These are phyloP conservation scores for Erodium trifolium DNA, from an alignment of 441 rosid species.

Conservation along the genomic window DNA sequence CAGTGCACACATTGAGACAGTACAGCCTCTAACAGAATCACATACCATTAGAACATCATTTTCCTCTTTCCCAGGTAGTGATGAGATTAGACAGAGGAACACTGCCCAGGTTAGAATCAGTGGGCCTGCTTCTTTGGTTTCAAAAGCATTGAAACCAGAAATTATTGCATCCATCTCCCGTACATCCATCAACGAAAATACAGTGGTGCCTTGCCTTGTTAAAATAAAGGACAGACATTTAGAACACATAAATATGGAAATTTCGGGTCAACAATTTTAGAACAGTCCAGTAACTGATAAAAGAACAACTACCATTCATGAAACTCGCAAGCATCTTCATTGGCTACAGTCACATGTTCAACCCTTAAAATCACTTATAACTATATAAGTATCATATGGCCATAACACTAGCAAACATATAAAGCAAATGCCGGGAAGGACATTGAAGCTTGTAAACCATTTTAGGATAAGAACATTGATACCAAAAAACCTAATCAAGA, in stretches of 20 bases:
- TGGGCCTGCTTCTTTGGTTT: constrained; percentile 71
- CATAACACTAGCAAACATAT: not conserved
- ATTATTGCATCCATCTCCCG: constrained; percentile 84
- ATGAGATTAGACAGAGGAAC: constrained; percentile 73
- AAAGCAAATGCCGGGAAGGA: too few relatives aligned
- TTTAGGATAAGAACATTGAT: too few relatives aligned
- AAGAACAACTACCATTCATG: not conserved
- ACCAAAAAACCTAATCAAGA: not conserved
- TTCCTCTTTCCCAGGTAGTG: constrained; percentile 74
- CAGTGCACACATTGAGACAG: constrained; percentile 13
- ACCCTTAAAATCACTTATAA: not conserved
- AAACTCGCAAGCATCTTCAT: not conserved
- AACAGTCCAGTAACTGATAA: not conserved
- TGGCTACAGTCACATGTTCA: not conserved
- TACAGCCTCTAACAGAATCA: constrained; percentile 20
- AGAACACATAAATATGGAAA: constrained; percentile 17
- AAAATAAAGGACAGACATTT: constrained; percentile 25
- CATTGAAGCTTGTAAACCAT: too few relatives aligned
- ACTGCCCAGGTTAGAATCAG: constrained; percentile 90
- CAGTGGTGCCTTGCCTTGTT: constrained; percentile 51
- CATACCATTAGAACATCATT: constrained; percentile 51
- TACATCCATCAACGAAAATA: constrained; percentile 59
- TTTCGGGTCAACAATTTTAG: constrained; percentile 6
- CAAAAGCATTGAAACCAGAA: constrained; percentile 56
- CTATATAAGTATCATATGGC: not conserved